Evolutionary conservation across 2,329 filamentous ascomycete species (phyloP).

Genomic region (Davidsoniella eucalypti): DNA sequence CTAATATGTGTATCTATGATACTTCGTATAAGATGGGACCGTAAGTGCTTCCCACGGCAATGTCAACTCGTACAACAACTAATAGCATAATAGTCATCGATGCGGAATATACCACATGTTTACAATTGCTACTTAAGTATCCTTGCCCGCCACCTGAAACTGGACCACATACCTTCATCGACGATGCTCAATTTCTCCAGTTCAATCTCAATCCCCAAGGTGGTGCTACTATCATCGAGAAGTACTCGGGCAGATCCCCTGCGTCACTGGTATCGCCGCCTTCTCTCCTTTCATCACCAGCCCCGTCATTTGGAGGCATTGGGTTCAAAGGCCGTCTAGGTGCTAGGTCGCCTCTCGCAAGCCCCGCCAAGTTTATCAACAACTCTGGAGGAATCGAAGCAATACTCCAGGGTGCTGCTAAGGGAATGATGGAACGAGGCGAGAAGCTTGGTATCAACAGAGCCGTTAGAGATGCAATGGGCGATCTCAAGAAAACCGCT

Average conservation of each 20-base stretch:
- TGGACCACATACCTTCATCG: conserved; percentile 62
- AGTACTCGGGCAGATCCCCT: conserved; percentile 48
- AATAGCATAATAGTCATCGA: conserved; percentile 47
- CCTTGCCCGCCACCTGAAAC: conserved; percentile 46
- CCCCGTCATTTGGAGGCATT: conserved; percentile 26
- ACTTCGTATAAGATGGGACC: conserved; percentile 74
- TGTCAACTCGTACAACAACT: neutral
- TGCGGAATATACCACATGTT: conserved; percentile 71
- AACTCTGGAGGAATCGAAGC: conserved; percentile 47
- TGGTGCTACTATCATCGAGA: conserved; percentile 48
- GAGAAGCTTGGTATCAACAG: conserved; percentile 68
- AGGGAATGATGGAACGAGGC: conserved; percentile 53
- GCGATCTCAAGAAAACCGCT: conserved; percentile 63
- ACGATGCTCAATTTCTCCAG: conserved; percentile 64
- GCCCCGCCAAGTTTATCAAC: conserved; percentile 34
- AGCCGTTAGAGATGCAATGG: conserved; percentile 64
- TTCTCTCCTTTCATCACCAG: conserved; percentile 15
- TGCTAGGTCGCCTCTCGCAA: conserved; percentile 28
- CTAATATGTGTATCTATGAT: conserved; percentile 91
- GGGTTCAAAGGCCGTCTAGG: conserved; percentile 10
- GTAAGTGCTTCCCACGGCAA: conserved; percentile 31
- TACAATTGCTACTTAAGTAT: conserved; percentile 73
- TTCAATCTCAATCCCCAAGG: conserved; percentile 46
- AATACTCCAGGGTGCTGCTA: conserved; percentile 60
- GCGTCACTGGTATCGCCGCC: conserved; percentile 16